These are phyloP conservation scores for Neonectria punicea DNA, from an alignment of 2,329 filamentous ascomycete species.

Conservation along the genomic window DNA sequence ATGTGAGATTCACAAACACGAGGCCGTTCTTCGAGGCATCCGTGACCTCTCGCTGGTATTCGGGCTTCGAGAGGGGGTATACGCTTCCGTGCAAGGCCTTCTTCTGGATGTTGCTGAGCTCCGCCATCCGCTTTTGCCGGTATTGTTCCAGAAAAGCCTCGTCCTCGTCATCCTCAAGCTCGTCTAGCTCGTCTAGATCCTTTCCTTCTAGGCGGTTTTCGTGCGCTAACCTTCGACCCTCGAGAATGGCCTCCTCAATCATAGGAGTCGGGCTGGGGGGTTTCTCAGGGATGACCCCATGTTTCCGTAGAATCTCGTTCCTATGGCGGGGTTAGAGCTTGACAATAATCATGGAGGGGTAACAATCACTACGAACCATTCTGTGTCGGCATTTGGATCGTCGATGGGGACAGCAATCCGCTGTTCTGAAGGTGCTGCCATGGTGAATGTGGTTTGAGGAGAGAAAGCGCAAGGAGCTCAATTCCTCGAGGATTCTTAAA, in stretches of 20 bases:
- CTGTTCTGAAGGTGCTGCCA: constrained; percentile 72
- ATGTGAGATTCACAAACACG: constrained; percentile 84
- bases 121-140: constrained; percentile 85
- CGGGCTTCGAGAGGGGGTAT: constrained; percentile 93
- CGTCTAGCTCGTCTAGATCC: constrained; percentile 91
- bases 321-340: constrained; percentile 59
- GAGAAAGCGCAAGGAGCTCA: not conserved
- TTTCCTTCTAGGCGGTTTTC: constrained; percentile 95
- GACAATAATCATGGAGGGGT: constrained; percentile 36
- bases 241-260: constrained; percentile 92
- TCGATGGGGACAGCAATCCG: constrained; percentile 85
- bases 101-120: constrained; percentile 79
- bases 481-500: not conserved
- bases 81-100: constrained; percentile 88
- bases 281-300: constrained; percentile 97
- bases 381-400: constrained; percentile 95
- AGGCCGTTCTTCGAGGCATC: constrained; percentile 80
- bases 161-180: constrained; percentile 95
- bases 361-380: constrained; percentile 74
- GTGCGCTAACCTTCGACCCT: constrained; percentile 84
- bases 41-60: constrained; percentile 91
- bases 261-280: constrained; percentile 94
- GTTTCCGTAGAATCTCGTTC: constrained; percentile 98
- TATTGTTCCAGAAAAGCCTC: constrained; percentile 91
- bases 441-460: constrained; percentile 43